These are phyloP conservation scores for Nigrospora oryzae DNA, from an alignment of 2,329 filamentous ascomycete species.

Conservation along the genomic window DNA sequence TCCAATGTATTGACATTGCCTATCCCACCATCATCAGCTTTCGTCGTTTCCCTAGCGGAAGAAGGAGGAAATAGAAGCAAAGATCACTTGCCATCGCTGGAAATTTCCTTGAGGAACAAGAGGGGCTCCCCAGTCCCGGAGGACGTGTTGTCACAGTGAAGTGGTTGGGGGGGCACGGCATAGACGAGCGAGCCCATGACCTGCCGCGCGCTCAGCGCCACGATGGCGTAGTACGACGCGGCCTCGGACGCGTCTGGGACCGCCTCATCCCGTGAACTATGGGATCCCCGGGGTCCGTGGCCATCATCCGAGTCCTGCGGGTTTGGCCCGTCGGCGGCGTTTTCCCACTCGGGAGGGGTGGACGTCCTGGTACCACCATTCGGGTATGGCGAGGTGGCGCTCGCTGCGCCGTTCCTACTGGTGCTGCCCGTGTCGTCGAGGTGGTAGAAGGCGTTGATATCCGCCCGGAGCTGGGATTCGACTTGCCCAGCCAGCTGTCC, in stretches of 20 bases:
- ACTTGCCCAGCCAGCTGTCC: conserved; percentile 54
- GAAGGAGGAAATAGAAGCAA: no score
- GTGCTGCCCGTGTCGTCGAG: conserved; percentile 32
- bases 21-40: background rate
- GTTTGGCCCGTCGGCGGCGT: conserved; percentile 4
- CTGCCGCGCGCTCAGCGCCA: conserved; percentile 68
- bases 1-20: conserved; percentile 72
- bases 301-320: conserved; percentile 9
- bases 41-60: no score
- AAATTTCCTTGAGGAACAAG: conserved; percentile 77
- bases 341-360: conserved; percentile 14
- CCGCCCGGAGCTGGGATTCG: conserved; percentile 52
- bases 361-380: no score
- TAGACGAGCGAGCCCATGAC: conserved; percentile 71
- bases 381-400: conserved; percentile 6
- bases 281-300: conserved; percentile 14
- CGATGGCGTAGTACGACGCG: conserved; percentile 65
- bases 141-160: background rate
- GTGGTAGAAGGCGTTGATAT: conserved; percentile 57
- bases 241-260: conserved; percentile 70
- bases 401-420: conserved; percentile 33
- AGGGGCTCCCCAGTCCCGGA: conserved; percentile 46
- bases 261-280: conserved; percentile 36
- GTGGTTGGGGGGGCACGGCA: conserved; percentile 46
- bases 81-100: conserved; percentile 51